A percentile compares a stretch with the other conserved stretches of the same genome.
These are phyloP conservation scores for Melanomma pulvis-pyrius DNA, from an alignment of 495 filamentous ascomycete genomes.

Conservation along the genomic window DNA sequence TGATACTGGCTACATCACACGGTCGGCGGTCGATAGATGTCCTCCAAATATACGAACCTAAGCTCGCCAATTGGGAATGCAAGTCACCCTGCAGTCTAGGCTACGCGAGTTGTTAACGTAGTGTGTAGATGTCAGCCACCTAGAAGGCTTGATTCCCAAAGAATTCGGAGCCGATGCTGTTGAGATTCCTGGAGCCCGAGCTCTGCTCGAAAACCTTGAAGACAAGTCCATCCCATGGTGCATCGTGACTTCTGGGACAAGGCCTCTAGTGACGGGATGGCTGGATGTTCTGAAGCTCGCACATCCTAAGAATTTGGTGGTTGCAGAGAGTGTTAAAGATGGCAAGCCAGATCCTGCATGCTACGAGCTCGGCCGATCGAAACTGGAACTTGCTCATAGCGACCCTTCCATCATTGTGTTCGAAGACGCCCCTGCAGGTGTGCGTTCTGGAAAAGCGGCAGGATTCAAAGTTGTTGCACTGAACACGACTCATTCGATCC, in stretches of 20 bases:
- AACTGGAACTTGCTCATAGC: constrained; percentile 55
- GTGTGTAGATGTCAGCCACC: constrained; percentile 69
- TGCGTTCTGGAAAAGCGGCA: constrained; percentile 82
- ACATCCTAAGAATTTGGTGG: constrained; percentile 71
- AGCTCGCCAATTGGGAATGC: constrained; percentile 91
- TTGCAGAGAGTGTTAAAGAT: constrained; percentile 79
- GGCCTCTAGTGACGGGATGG: constrained; percentile 83
- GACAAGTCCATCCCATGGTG: constrained; percentile 70
- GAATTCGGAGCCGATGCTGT: constrained; percentile 74
- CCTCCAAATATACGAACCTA: constrained; percentile 70
- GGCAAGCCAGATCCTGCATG: constrained; percentile 91
- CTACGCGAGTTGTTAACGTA: background rate
- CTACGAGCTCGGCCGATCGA: constrained; percentile 71
- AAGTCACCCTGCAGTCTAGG: constrained; percentile 46
- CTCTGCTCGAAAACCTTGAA: constrained; percentile 62
- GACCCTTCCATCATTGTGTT: constrained; percentile 70
- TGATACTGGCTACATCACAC: constrained; percentile 86
- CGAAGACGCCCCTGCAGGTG: constrained; percentile 93
- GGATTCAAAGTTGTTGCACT: constrained; percentile 88
- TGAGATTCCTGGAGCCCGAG: constrained; percentile 74
- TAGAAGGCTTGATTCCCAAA: constrained; percentile 78
- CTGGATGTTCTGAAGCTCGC: constrained; percentile 75
- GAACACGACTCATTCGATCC: constrained; percentile 77
- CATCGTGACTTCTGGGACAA: constrained; percentile 88
- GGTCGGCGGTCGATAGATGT: constrained; percentile 84